These are phyloP conservation scores for Hypseocharis bilobata DNA, from an alignment of 441 rosid genomes.

Conservation along the genomic window DNA sequence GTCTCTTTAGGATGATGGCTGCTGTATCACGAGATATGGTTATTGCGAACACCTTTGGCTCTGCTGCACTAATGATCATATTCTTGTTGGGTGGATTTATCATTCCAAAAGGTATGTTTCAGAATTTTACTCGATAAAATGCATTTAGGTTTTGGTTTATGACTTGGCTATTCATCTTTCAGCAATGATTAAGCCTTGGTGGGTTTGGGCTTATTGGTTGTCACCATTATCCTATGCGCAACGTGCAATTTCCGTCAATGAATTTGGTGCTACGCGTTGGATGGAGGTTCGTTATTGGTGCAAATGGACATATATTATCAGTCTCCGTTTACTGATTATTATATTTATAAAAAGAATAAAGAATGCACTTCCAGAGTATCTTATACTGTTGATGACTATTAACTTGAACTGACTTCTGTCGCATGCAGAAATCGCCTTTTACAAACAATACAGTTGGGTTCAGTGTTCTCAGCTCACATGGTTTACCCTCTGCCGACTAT, in stretches of 20 bases:
- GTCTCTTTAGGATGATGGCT: slow-evolving; percentile 77
- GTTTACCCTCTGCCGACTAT: slow-evolving; percentile 38
- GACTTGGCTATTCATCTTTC: slow-evolving; percentile 22
- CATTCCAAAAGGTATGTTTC: slow-evolving; percentile 59
- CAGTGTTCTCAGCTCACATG: slow-evolving; percentile 42
- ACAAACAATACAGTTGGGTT: slow-evolving; percentile 47
- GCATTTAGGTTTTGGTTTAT: slow-evolving; percentile 5
- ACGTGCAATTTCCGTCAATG: slow-evolving; percentile 71
- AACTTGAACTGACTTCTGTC: neutral
- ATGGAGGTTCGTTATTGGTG: slow-evolving; percentile 34
- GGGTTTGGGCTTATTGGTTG: slow-evolving; percentile 88
- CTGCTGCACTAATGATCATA: slow-evolving; percentile 50
- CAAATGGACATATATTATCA: slow-evolving; percentile 8
- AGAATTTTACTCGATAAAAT: slow-evolving; percentile 2
- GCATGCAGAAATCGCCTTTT: slow-evolving; percentile 42
- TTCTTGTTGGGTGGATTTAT: slow-evolving; percentile 85
- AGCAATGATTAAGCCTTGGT: slow-evolving; percentile 71
- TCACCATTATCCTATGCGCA: slow-evolving; percentile 80
- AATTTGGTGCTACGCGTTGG: slow-evolving; percentile 79
- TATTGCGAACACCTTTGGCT: slow-evolving; percentile 76
- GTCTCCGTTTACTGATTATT: neutral
- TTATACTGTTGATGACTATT: neutral
- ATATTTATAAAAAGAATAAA: neutral
- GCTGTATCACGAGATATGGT: slow-evolving; percentile 73
- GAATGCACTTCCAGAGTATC: neutral